Evolutionary conservation across 768 basidiomycete species (phyloP).

Genomic region (Bullera alba): DNA sequence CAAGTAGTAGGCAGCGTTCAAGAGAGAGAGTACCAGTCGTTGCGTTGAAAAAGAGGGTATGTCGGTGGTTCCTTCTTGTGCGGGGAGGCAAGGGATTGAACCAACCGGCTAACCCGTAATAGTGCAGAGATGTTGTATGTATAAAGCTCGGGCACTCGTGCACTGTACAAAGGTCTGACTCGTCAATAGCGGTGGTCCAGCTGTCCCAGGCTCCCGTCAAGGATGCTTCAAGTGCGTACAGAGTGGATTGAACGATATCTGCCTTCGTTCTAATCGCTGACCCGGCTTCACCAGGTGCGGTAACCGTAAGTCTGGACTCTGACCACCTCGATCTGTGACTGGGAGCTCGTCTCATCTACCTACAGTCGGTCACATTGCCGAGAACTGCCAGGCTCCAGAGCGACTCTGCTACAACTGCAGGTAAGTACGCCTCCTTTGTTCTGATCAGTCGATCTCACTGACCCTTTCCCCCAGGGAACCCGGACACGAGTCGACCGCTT

Average conservation of each 20-base stretch:
- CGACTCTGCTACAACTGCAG: slow-evolving; percentile 88
- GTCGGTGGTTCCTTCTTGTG: too few species aligned
- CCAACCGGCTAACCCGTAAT: too few species aligned
- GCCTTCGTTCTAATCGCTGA: neutral
- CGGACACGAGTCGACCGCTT: slow-evolving; percentile 85
- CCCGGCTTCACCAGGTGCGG: slow-evolving; percentile 67
- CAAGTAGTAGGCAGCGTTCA: too few species aligned
- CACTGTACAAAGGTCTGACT: neutral
- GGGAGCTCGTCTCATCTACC: neutral
- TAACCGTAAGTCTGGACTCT: slow-evolving; percentile 54
- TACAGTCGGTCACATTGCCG: slow-evolving; percentile 84
- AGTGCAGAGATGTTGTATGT: slow-evolving; percentile 36
- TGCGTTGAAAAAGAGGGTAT: too few species aligned
- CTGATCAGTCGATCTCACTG: neutral
- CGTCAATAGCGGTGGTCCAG: slow-evolving; percentile 6
- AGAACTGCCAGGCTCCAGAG: slow-evolving; percentile 79
- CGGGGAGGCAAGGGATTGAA: too few species aligned
- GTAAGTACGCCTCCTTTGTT: slow-evolving; percentile 4
- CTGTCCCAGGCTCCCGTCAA: slow-evolving; percentile 37
- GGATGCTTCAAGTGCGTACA: slow-evolving; percentile 43
- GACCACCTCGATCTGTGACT: slow-evolving; percentile 44
- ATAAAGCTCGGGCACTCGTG: neutral
- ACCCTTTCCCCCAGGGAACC: slow-evolving; percentile 56
- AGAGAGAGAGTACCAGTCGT: too few species aligned
- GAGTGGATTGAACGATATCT: neutral